Conservation (phyloP, 495 filamentous ascomycete genomes). For the Neurospora sp. region DNA sequence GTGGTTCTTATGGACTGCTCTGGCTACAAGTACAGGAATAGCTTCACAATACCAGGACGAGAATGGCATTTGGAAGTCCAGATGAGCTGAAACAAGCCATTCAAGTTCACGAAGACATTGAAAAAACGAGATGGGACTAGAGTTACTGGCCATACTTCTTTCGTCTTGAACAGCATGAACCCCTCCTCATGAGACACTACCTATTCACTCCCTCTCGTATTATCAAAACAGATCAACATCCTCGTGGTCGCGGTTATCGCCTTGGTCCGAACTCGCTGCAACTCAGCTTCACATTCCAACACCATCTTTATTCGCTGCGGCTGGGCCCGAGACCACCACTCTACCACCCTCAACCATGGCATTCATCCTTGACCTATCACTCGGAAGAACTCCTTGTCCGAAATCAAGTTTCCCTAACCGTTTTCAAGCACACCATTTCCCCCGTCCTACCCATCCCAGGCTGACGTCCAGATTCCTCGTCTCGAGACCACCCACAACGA, state of each 20-base stretch:
- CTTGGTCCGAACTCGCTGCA: background rate
- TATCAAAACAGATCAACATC: background rate
- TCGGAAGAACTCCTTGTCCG: background rate
- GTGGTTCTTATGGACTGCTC: too few relatives aligned
- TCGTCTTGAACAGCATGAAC: background rate
- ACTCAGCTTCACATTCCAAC: background rate
- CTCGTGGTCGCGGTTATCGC: background rate
- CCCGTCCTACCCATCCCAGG: background rate
- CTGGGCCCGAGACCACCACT: background rate
- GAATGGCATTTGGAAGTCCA: background rate
- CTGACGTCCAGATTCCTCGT: background rate
- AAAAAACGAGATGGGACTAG: too few relatives aligned
- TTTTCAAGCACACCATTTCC: background rate
- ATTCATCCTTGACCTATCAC: background rate
- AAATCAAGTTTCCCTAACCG: background rate
- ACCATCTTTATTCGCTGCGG: background rate
- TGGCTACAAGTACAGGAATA: background rate
- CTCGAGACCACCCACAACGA: background rate
- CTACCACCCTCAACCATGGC: background rate
- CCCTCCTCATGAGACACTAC: background rate
- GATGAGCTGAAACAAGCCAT: background rate
- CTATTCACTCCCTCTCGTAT: too few relatives aligned
- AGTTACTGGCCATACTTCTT: background rate
- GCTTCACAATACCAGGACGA: background rate
- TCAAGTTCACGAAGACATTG: too few relatives aligned